Evolutionary conservation across 768 basidiomycete species (phyloP).

Genomic region (Termitomyces sp.): DNA sequence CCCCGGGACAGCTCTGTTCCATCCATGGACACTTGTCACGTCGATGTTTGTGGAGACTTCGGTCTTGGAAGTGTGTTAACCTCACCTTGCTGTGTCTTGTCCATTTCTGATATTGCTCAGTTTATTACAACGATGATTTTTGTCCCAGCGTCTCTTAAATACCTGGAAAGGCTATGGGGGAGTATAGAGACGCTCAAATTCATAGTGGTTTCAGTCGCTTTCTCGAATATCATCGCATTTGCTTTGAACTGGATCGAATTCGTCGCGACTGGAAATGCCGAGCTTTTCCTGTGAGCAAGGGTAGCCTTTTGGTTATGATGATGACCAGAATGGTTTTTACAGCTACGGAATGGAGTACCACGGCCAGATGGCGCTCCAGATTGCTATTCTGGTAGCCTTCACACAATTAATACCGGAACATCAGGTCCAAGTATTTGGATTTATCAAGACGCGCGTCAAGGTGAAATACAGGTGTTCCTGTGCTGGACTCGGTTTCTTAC

Average conservation of each 20-base stretch:
- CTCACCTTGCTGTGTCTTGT: background rate
- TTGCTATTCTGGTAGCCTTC: slow-evolving; percentile 88
- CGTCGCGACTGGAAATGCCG: slow-evolving; percentile 59
- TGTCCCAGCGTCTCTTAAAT: slow-evolving; percentile 79
- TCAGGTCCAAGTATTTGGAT: slow-evolving; percentile 88
- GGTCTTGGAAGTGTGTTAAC: slow-evolving; percentile 68
- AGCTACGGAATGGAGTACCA: slow-evolving; percentile 90
- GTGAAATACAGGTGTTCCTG: slow-evolving; percentile 32
- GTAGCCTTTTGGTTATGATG: background rate
- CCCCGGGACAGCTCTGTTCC: slow-evolving; percentile 76
- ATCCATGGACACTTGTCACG: slow-evolving; percentile 93
- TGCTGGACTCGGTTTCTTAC: slow-evolving; percentile 3
- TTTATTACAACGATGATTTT: slow-evolving; percentile 70
- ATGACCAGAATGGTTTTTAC: slow-evolving; percentile 4
- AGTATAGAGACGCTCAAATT: slow-evolving; percentile 82
- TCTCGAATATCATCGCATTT: slow-evolving; percentile 85
- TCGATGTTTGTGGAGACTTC: slow-evolving; percentile 83
- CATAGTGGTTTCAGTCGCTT: slow-evolving; percentile 68
- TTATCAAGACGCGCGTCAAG: slow-evolving; percentile 86
- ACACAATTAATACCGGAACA: slow-evolving; percentile 98
- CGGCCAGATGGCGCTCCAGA: slow-evolving; percentile 90
- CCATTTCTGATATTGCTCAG: slow-evolving; percentile 34
- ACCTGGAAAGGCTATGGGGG: slow-evolving; percentile 95
- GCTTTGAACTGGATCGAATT: slow-evolving; percentile 88
- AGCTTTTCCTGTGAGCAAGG: slow-evolving; percentile 68